phyloP scores from a whole-genome alignment of 2,329 filamentous ascomycete genomes.

The Teratosphaeria nubilosa region DNA sequence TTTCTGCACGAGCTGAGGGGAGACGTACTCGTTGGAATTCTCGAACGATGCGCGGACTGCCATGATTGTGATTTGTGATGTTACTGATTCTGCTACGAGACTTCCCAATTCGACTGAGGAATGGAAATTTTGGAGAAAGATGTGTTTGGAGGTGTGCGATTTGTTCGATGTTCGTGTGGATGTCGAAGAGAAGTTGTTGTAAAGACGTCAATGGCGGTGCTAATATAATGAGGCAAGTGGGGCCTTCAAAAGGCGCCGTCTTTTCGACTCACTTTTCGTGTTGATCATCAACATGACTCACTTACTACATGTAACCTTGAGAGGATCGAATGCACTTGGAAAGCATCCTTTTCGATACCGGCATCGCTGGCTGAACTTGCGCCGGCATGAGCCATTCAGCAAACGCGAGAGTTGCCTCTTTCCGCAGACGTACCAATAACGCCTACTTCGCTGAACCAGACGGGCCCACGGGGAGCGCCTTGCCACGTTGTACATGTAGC shows the following conservation, averaged over 20 bases:
- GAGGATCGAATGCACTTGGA: no score
- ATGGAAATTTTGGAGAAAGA: not conserved
- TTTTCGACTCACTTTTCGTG: not conserved
- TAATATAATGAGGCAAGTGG: not conserved
- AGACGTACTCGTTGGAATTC: slow-evolving; percentile 76
- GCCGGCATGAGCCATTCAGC: no score
- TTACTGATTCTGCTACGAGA: not conserved
- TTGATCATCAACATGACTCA: not conserved
- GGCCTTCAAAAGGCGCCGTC: not conserved
- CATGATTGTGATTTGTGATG: slow-evolving; percentile 28
- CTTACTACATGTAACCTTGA: no score
- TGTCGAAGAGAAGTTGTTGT: not conserved
- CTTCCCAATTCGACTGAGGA: not conserved
- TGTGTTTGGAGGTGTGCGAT: not conserved
- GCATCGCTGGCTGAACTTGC: no score
- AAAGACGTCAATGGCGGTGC: not conserved
- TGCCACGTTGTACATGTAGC: no score
- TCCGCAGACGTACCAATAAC: no score
- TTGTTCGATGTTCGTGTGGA: not conserved
- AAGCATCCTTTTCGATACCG: no score
- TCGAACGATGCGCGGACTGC: slow-evolving; percentile 59
- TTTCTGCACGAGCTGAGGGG: slow-evolving; percentile 10
- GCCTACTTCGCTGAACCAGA: no score
- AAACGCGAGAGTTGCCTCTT: no score
- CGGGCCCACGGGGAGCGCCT: no score